A percentile compares a stretch with the other conserved stretches of the same genome.
Evolutionary conservation across 139 green algal species (phyloP).

Genomic region (Raphidocelis subcapitata): DNA sequence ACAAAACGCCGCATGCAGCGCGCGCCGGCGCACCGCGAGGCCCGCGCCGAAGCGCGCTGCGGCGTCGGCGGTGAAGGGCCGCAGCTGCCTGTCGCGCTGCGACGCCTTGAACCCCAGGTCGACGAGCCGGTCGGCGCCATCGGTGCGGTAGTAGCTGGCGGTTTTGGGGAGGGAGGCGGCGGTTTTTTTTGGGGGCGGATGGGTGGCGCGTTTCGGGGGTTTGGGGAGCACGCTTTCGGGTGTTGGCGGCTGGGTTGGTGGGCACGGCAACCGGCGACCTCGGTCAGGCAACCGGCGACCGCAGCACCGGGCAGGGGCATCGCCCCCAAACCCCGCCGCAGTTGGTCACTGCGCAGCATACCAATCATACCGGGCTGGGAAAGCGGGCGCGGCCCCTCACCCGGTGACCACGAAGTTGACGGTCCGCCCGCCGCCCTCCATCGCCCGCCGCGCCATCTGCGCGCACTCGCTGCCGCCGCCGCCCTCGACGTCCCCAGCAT

Average conservation of each 20-base stretch:
- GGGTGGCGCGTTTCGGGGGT: no score
- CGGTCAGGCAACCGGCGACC: no score
- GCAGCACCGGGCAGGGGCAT: neutral
- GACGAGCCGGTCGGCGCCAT: slow-evolving; percentile 9
- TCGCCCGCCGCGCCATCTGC: slow-evolving; percentile 7
- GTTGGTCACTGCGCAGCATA: neutral
- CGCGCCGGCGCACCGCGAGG: slow-evolving; percentile 11
- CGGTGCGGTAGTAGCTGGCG: neutral
- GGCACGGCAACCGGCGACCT: no score
- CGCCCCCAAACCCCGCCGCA: neutral
- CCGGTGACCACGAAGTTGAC: slow-evolving; percentile 8
- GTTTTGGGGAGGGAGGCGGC: no score
- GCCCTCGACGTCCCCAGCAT: slow-evolving; percentile 26
- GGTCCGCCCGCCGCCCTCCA: slow-evolving; percentile 13
- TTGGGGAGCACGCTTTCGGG: no score
- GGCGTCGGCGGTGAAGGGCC: neutral
- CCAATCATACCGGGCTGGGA: no score
- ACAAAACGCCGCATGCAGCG: no score
- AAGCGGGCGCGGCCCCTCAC: no score
- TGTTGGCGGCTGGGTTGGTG: no score
- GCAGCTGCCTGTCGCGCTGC: slow-evolving; percentile 14
- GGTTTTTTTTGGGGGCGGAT: no score
- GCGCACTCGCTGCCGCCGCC: slow-evolving; percentile 21
- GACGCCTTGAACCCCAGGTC: slow-evolving; percentile 16
- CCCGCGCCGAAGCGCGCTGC: slow-evolving; percentile 6